Percentiles rank a stretch among this genome's conserved stretches.
phyloP scores from a whole-genome alignment of 2,329 filamentous ascomycete genomes.

The Talaromyces albobiverticillius region DNA sequence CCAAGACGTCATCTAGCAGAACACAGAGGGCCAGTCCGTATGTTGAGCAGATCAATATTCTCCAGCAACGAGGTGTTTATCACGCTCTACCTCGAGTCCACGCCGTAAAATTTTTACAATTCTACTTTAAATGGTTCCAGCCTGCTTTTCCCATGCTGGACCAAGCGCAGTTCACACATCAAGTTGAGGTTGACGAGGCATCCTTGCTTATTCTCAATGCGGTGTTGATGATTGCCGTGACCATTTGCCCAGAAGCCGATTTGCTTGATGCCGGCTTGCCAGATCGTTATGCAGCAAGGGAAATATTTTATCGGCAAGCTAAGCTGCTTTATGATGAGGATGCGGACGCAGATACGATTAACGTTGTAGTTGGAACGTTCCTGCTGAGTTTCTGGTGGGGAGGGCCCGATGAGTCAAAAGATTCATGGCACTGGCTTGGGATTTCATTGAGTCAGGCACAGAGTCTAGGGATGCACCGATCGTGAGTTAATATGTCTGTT shows the following conservation, averaged over 20 bases:
- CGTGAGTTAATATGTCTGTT: background rate
- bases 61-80: background rate
- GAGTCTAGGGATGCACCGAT: background rate
- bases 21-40: no score
- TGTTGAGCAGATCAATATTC: background rate
- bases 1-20: background rate
- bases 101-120: background rate
- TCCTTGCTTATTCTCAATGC: background rate
- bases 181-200: background rate
- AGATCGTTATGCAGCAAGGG: background rate
- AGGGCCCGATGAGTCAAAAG: slow-evolving; percentile 24
- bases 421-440: slow-evolving; percentile 37
- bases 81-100: background rate
- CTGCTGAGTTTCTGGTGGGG: slow-evolving; percentile 23
- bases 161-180: background rate
- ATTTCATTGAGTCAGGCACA: slow-evolving; percentile 3
- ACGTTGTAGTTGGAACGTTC: slow-evolving; percentile 67
- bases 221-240: background rate
- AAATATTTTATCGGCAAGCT: background rate
- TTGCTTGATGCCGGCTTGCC: background rate
- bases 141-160: slow-evolving; percentile 3
- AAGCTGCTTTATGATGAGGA: slow-evolving; percentile 74
- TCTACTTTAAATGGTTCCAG: background rate
- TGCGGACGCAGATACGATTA: slow-evolving; percentile 76
- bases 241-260: background rate